phyloP scores from a whole-genome alignment of 192 early-diverging fungal species.

The Backusella sp. region DNA sequence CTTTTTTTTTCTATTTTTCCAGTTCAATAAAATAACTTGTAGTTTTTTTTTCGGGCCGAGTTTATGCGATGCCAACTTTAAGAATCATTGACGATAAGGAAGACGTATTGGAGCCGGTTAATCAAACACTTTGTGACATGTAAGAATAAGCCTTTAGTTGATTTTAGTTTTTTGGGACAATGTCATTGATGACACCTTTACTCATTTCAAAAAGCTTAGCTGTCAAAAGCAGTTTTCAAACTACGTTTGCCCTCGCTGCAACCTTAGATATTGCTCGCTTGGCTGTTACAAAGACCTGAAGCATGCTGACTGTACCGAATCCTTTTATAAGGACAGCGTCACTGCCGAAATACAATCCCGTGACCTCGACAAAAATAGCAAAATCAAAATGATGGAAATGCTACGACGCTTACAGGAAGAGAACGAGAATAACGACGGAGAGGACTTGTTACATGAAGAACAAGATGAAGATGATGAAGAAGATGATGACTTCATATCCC shows the following conservation, averaged over 20 bases:
- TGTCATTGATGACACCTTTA: not conserved
- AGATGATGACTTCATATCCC: slow-evolving; percentile 38
- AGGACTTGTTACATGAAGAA: slow-evolving; percentile 25
- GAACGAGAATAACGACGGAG: slow-evolving; percentile 33
- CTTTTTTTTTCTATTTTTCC: not conserved
- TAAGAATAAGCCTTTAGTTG: not conserved
- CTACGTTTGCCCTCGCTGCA: slow-evolving; percentile 70
- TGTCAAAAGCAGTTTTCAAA: slow-evolving; percentile 53
- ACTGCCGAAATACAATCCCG: slow-evolving; percentile 51
- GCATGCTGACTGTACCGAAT: slow-evolving; percentile 42
- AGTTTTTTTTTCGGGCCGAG: not conserved
- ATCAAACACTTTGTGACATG: slow-evolving; percentile 12
- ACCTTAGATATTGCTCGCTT: slow-evolving; percentile 65
- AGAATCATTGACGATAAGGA: not conserved
- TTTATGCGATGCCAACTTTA: slow-evolving; percentile 13
- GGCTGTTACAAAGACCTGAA: slow-evolving; percentile 58
- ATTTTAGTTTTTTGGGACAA: not conserved
- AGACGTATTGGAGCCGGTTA: not conserved
- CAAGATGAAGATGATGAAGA: slow-evolving; percentile 38
- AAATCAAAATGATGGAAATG: slow-evolving; percentile 51
- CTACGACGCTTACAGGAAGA: slow-evolving; percentile 46
- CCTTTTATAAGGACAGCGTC: slow-evolving; percentile 60
- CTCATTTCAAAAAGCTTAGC: slow-evolving; percentile 30
- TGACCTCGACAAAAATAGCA: slow-evolving; percentile 37
- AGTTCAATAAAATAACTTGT: slow-evolving; percentile 1